Percentiles rank a stretch among this genome's conserved stretches.
These are phyloP conservation scores for Sphagnum fallax DNA, from an alignment of 228 moss, liverwort and hornwort species.

Conservation along the genomic window DNA sequence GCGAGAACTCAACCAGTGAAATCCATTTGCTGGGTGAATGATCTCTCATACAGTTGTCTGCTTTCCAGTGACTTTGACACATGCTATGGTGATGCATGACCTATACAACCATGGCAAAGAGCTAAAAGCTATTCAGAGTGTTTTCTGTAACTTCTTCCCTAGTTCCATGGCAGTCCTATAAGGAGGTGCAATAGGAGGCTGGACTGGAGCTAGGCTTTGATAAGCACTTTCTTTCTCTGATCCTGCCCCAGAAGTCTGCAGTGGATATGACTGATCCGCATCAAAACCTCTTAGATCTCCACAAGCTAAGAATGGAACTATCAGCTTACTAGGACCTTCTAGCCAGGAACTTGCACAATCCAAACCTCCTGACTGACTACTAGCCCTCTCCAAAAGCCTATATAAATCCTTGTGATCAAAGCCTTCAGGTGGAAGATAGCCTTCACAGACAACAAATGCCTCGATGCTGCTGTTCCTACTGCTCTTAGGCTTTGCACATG, in stretches of 20 bases:
- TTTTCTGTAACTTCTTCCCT: slow-evolving; percentile 48
- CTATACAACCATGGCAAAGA: too few species aligned
- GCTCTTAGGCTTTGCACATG: slow-evolving; percentile 93
- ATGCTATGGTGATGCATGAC: too few species aligned
- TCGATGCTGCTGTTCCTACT: slow-evolving; percentile 97
- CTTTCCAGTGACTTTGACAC: too few species aligned
- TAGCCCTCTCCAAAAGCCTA: slow-evolving; percentile 67
- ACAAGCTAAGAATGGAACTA: slow-evolving; percentile 91
- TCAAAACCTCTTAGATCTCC: slow-evolving; percentile 92
- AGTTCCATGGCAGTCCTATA: slow-evolving; percentile 82
- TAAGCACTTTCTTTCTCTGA: slow-evolving; percentile 7
- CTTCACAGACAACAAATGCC: slow-evolving; percentile 96
- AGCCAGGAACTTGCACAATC: slow-evolving; percentile 94
- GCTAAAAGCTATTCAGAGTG: too few species aligned
- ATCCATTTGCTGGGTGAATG: too few species aligned
- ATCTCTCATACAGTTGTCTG: too few species aligned
- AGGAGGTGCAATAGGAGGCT: slow-evolving; percentile 95
- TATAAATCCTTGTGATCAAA: slow-evolving; percentile 70
- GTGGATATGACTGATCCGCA: slow-evolving; percentile 88
- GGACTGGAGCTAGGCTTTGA: slow-evolving; percentile 72
- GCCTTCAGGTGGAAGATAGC: slow-evolving; percentile 63
- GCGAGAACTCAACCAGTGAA: too few species aligned
- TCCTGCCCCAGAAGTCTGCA: slow-evolving; percentile 21
- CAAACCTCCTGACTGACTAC: slow-evolving; percentile 48
- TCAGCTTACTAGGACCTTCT: slow-evolving; percentile 84